These are phyloP conservation scores for Pseudogymnoascus sp. DNA, from an alignment of 2,329 filamentous ascomycete species.

Conservation along the genomic window DNA sequence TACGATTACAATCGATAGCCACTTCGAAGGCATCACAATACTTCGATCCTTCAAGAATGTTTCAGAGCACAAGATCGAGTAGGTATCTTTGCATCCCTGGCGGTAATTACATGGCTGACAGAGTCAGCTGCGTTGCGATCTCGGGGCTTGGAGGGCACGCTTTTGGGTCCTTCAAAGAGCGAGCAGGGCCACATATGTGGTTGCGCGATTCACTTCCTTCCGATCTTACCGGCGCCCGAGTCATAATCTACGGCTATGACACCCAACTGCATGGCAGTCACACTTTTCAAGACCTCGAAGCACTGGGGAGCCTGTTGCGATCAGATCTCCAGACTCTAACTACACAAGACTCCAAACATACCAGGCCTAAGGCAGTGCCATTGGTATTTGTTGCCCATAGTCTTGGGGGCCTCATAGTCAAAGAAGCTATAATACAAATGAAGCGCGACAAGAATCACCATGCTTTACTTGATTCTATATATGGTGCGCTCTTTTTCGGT, in stretches of 20 bases:
- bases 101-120: not conserved
- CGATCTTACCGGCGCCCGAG: slow-evolving; percentile 20
- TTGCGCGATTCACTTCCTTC: slow-evolving; percentile 11
- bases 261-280: not conserved
- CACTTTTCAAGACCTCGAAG: not conserved
- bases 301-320: not conserved
- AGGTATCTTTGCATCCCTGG: not conserved
- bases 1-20: not conserved
- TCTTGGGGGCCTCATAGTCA: slow-evolving; percentile 17
- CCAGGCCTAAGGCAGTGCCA: not conserved
- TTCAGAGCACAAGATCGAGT: not conserved
- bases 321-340: no score
- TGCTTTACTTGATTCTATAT: not conserved
- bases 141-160: slow-evolving; percentile 13
- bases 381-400: slow-evolving; percentile 17
- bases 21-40: not conserved
- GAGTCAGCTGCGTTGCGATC: slow-evolving; percentile 7
- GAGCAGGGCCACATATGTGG: slow-evolving; percentile 10
- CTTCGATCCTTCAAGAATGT: not conserved
- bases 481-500: slow-evolving; percentile 20
- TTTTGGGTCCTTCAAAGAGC: slow-evolving; percentile 13
- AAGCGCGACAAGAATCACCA: no score
- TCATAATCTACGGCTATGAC: slow-evolving; percentile 27
- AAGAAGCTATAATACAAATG: slow-evolving; percentile 13
- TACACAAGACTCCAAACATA: no score